These are phyloP conservation scores for Geosmithia morbida DNA, from an alignment of 2,329 filamentous ascomycete genomes.

Conservation along the genomic window DNA sequence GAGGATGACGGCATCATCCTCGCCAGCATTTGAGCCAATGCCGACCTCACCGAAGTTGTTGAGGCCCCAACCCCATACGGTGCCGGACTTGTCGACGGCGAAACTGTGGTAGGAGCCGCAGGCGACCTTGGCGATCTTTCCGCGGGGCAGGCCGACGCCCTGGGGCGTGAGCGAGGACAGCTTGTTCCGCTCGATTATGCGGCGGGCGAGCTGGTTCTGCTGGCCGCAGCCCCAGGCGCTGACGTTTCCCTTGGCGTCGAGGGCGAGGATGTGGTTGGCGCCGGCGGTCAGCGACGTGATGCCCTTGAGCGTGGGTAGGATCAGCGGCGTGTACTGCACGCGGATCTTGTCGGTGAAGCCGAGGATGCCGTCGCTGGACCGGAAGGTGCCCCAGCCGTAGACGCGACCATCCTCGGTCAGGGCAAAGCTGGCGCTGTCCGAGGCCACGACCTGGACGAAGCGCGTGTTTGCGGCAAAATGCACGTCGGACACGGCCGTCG, in stretches of 20 bases:
- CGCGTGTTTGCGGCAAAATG: constrained; percentile 45
- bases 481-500: constrained; percentile 42
- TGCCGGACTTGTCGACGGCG: constrained; percentile 54
- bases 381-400: constrained; percentile 77
- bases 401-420: constrained; percentile 62
- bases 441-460: constrained; percentile 51
- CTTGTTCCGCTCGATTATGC: constrained; percentile 46
- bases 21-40: constrained; percentile 38
- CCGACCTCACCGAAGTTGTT: constrained; percentile 79
- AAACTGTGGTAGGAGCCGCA: constrained; percentile 75
- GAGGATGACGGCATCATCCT: constrained; percentile 51
- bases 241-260: constrained; percentile 50
- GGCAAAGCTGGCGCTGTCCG: constrained; percentile 62
- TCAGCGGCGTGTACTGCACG: constrained; percentile 32
- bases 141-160: constrained; percentile 39
- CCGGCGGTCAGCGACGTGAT: constrained; percentile 51
- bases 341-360: constrained; percentile 43
- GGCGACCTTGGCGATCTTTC: constrained; percentile 37
- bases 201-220: constrained; percentile 48
- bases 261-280: constrained; percentile 56
- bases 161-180: constrained; percentile 47
- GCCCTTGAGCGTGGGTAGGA: constrained; percentile 50
- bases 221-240: constrained; percentile 61
- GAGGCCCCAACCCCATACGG: constrained; percentile 70
- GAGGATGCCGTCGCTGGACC: constrained; percentile 48